Evolutionary conservation across 257 asterid species (phyloP), one percentile per base, ranked within the genome.

Genomic region (Gynochthodes officinalis): DNA sequence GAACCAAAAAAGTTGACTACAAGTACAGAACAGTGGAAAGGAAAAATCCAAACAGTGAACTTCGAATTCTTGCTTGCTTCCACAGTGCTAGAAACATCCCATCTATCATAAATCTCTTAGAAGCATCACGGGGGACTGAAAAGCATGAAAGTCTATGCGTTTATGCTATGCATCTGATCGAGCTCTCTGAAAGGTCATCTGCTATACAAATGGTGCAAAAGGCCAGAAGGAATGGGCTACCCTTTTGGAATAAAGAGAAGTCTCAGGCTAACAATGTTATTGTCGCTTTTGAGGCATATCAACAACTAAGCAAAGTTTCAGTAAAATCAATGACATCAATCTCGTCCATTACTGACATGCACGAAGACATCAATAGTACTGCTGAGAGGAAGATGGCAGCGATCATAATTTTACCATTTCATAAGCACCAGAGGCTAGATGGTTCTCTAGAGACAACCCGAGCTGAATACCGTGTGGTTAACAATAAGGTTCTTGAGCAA

Each of bases 161-260:
- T 3, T 84, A 82, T 0, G 86, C 91, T 21, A 65, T 86, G 91
- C 91, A 86, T 68, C 83, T 86, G 46, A 84, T 77, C 86, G 91
- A 86, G 80, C 86, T 84, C 12, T 82, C 89, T 3, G 91, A 86
- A 71, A 83, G 91, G 58, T 77, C 91, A 39, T 86, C 91, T 1
- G 89, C 91, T 7, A 86, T 86, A 28, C 61, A 80, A 68, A 86
- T 86, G 91, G 91, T 86, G 21, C 91, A 86, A 61, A 86, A 84
- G 44, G 87, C 86, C 10, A 66, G 85, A 23, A 84, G 64, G 72
- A 82, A 84, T 9, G 86, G 86, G 5, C 54, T 86, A 18, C 84
- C 91, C 27, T 78, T 78, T 46, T 80, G 83, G 86, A 82, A 76
- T 62, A 84, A 79, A 48, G 78, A 77, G 40, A 74, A 54, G 44